Evolutionary conservation across 306 rosid species (phyloP).

Genomic region (Senna tora): DNA sequence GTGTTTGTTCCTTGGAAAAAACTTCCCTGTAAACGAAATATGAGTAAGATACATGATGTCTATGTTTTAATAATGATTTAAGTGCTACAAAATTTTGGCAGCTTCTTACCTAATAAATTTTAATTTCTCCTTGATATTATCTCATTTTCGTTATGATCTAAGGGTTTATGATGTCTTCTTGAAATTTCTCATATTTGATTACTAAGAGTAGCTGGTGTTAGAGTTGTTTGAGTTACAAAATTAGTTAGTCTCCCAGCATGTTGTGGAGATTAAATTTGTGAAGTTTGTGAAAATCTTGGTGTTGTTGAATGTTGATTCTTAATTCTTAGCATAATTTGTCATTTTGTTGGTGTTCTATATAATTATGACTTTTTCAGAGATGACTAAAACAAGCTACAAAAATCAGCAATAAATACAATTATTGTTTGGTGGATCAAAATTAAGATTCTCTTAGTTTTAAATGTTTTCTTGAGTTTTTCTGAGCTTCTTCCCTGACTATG

Average conservation of each 20-base stretch:
- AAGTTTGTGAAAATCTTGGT: neutral
- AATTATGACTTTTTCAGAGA: conserved; percentile 1
- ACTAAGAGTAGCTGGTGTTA: conserved; percentile 15
- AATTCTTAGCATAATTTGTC: conserved; percentile 5
- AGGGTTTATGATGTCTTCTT: conserved; percentile 24
- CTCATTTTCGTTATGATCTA: neutral
- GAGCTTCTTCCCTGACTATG: conserved; percentile 13
- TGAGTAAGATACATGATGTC: neutral
- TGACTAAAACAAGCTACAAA: neutral
- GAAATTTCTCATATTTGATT: conserved; percentile 33
- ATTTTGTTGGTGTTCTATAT: conserved; percentile 17
- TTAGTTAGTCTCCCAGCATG: neutral
- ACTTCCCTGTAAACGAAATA: conserved; percentile 21
- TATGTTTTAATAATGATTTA: neutral
- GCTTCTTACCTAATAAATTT: neutral
- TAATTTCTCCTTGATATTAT: neutral
- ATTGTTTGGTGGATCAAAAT: neutral
- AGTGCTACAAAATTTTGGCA: neutral
- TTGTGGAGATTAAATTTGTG: neutral
- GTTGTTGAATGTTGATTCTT: neutral
- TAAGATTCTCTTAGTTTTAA: conserved; percentile 10
- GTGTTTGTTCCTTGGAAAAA: conserved; percentile 18
- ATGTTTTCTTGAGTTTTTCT: conserved; percentile 10
- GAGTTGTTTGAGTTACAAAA: neutral
- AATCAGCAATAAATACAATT: neutral